Base-by-base conservation (phyloP, 2,329 filamentous ascomycete genomes). In the Fusarium dlaminii region DNA sequence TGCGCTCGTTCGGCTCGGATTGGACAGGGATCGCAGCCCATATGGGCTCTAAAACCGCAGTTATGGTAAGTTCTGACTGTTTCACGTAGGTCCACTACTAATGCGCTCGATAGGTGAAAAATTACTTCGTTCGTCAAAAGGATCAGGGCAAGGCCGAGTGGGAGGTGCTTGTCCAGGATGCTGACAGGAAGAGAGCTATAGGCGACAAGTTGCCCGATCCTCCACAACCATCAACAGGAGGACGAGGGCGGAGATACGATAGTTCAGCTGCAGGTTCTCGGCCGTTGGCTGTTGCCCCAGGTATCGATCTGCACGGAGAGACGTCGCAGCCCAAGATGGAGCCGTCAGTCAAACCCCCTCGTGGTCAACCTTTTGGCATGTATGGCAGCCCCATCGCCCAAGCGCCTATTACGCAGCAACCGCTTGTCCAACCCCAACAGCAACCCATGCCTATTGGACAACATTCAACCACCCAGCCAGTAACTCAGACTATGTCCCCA, bases 11-110 rank as follows among this genome's bases (percentile, higher is more conserved):
- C 83, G 94, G 94, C 66, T 94, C 92, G 22, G 93, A 96, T 80
- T 96, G 93, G 90, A 85, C 85, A 55, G 89, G 89, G 9, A 96
- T 96, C 81, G 92, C 94, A 45, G 87, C 87, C 58, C 90, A 94
- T 77, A 95, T 96, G 92, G 91, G 92, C 56, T 94, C 93, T 9
- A 96, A 96, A 83, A 96, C 94, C 24, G 89, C 92, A 63, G 93
- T 93, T n/a, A 96, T 96, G 94, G 94, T 93, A 86, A 81, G 87
- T 80, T 61, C 56, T 49, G 55, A 52, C 48, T 62, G n/a, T 18
- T 40, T 24, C 10, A 37, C 55, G 17, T 15, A 56, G 15, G 34
- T 14, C 29, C n/a, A 40, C 27, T 59, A 32, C 70, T 78, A 62
- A 78, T 45, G 34, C 20, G 13, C 40, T 52, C 64, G 24, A 74